Conservation (phyloP, 352 stramenopile species). For the Peronospora destructor region DNA sequence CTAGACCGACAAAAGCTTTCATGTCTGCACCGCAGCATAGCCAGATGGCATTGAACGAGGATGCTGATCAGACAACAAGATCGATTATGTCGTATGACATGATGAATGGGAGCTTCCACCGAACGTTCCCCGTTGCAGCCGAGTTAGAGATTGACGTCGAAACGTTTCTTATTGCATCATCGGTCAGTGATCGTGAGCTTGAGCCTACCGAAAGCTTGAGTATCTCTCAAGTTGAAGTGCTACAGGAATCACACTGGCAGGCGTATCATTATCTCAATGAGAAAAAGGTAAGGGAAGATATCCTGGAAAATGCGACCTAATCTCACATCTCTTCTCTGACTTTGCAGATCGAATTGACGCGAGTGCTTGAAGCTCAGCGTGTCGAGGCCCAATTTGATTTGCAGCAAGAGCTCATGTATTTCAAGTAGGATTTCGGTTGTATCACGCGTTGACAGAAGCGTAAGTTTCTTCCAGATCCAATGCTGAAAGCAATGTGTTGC, state of each 20-base stretch:
- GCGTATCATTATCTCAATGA: constrained; percentile 79
- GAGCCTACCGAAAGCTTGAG: constrained; percentile 53
- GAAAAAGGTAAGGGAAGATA: constrained; percentile 49
- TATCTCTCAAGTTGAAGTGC: constrained; percentile 74
- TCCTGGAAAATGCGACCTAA: neutral
- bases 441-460: no score
- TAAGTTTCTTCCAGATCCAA: no score
- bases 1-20: constrained; percentile 1
- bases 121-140: constrained; percentile 58
- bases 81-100: constrained; percentile 36
- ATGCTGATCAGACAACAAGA: neutral
- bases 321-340: neutral
- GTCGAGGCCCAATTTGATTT: constrained; percentile 63
- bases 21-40: constrained; percentile 9
- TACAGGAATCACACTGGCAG: constrained; percentile 77
- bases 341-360: constrained; percentile 58
- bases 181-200: constrained; percentile 32
- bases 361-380: constrained; percentile 67
- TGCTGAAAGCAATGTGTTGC: neutral
- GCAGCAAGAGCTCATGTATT: constrained; percentile 54
- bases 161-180: constrained; percentile 68
- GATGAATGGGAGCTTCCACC: constrained; percentile 50
- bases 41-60: constrained; percentile 11
- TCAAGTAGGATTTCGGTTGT: constrained; percentile 12
- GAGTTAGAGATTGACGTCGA: constrained; percentile 72